Evolutionary conservation across 331 rosid species (phyloP).

Genomic region (Quercus phellos): DNA sequence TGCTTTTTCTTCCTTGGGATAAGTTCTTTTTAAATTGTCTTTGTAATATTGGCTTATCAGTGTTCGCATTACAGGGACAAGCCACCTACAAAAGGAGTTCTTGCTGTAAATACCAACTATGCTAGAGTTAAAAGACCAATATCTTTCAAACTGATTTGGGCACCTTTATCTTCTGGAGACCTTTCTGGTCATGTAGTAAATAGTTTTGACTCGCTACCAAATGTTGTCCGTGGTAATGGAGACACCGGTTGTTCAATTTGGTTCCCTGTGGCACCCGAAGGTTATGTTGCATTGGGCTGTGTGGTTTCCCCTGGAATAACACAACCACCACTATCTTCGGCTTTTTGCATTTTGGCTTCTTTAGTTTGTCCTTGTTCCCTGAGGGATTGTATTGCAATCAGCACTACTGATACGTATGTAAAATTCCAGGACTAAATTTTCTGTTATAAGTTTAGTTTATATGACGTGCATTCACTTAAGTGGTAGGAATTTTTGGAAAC

Average conservation of each 20-base stretch:
- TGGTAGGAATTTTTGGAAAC: neutral
- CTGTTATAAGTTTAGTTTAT: neutral
- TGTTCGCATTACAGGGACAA: conserved; percentile 68
- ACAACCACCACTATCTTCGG: conserved; percentile 75
- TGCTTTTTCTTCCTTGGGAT: neutral
- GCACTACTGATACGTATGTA: conserved; percentile 57
- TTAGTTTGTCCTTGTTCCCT: conserved; percentile 71
- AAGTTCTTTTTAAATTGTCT: neutral
- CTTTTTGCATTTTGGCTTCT: conserved; percentile 68
- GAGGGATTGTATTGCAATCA: conserved; percentile 72
- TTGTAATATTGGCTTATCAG: conserved; percentile 8
- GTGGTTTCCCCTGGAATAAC: conserved; percentile 62
- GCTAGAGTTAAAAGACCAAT: conserved; percentile 70
- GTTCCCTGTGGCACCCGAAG: conserved; percentile 94
- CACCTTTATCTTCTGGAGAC: conserved; percentile 44
- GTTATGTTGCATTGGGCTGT: conserved; percentile 91
- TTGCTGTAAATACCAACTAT: conserved; percentile 75
- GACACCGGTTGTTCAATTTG: conserved; percentile 65
- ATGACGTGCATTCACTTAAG: neutral
- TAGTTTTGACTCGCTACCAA: conserved; percentile 20
- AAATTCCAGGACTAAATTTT: conserved; percentile 10
- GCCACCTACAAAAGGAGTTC: conserved; percentile 90
- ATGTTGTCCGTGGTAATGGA: conserved; percentile 25
- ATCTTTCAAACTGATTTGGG: conserved; percentile 80
- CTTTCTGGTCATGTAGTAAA: conserved; percentile 26